phyloP scores from a whole-genome alignment of 2,329 filamentous ascomycete species.

The Arthrobotrys iridis region DNA sequence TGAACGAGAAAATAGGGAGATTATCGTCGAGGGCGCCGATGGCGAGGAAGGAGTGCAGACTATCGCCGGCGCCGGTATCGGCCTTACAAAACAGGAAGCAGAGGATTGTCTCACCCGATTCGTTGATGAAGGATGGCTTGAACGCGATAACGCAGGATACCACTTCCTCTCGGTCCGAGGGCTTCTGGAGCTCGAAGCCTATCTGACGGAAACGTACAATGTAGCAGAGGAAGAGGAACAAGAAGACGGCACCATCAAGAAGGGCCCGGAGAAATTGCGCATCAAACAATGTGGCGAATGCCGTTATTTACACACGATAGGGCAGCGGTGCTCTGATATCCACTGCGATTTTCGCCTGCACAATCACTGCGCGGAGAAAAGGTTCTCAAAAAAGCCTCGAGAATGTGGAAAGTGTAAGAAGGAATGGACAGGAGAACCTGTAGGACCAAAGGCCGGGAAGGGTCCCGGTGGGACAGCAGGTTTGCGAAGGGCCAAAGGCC shows the following conservation, averaged over 20 bases:
- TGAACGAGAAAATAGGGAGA: constrained; percentile 59
- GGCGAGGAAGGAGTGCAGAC: constrained; percentile 60
- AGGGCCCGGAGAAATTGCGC: constrained; percentile 63
- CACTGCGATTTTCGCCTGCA: constrained; percentile 78
- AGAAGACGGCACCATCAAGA: constrained; percentile 64
- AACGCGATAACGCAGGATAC: constrained; percentile 72
- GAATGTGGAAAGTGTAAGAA: constrained; percentile 49
- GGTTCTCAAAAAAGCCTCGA: constrained; percentile 74
- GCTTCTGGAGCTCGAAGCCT: constrained; percentile 83
- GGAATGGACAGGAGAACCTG: constrained; percentile 47
- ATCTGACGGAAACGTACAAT: constrained; percentile 91
- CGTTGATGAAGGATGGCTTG: constrained; percentile 84
- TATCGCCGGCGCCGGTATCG: constrained; percentile 60
- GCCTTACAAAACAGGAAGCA: constrained; percentile 79
- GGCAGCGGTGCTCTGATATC: constrained; percentile 76
- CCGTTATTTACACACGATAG: constrained; percentile 84
- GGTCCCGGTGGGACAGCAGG: constrained; percentile 17
- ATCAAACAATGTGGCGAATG: constrained; percentile 91
- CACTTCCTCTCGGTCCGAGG: constrained; percentile 80
- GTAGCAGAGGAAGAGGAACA: constrained; percentile 69
- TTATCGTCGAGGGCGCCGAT: constrained; percentile 56
- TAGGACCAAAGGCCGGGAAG: constrained; percentile 29
- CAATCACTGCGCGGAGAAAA: constrained; percentile 77
- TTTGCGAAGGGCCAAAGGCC: constrained; percentile 31
- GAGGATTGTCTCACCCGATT: constrained; percentile 76